Conservation (phyloP, 1,139 yeast species). For the Ogataea hybrid region DNA sequence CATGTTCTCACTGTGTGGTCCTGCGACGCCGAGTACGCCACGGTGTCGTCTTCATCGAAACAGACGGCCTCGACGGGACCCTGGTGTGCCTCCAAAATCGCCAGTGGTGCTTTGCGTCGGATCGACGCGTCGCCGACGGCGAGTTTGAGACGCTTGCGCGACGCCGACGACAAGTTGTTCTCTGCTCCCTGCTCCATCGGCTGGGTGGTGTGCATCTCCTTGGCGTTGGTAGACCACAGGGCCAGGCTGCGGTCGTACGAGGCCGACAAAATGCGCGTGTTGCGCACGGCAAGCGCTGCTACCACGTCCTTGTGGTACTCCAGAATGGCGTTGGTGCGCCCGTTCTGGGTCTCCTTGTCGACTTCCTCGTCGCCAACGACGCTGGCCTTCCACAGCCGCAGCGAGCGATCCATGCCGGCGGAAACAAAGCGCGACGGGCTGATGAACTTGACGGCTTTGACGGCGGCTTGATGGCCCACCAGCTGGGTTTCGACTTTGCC, state of each 20-base stretch:
- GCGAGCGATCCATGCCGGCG: constrained; percentile 84
- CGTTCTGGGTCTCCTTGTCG: constrained; percentile 59
- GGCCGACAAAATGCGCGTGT: constrained; percentile 70
- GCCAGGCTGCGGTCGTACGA: constrained; percentile 81
- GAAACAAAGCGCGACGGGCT: constrained; percentile 74
- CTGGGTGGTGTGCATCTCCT: constrained; percentile 77
- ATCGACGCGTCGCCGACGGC: constrained; percentile 75
- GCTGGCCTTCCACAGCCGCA: constrained; percentile 83
- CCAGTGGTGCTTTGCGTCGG: constrained; percentile 77
- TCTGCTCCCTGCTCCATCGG: constrained; percentile 39
- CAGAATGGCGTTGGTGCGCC: constrained; percentile 75
- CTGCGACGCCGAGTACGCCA: constrained; percentile 91
- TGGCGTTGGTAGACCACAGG: constrained; percentile 83
- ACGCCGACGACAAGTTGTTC: constrained; percentile 61
- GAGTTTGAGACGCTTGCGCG: constrained; percentile 84
- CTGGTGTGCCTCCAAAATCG: constrained; percentile 74
- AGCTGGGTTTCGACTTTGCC: constrained; percentile 84
- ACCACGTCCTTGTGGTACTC: constrained; percentile 92
- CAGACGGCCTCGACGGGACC: constrained; percentile 85
- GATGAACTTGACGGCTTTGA: constrained; percentile 78
- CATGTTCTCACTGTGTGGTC: constrained; percentile 95
- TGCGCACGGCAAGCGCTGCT: constrained; percentile 65
- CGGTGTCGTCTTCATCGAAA: constrained; percentile 75
- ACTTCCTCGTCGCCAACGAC: constrained; percentile 44
- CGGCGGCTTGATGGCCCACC: constrained; percentile 84